These are phyloP conservation scores for Kodamaea anthophila DNA, from an alignment of 1,139 yeast genomes.

Conservation along the genomic window DNA sequence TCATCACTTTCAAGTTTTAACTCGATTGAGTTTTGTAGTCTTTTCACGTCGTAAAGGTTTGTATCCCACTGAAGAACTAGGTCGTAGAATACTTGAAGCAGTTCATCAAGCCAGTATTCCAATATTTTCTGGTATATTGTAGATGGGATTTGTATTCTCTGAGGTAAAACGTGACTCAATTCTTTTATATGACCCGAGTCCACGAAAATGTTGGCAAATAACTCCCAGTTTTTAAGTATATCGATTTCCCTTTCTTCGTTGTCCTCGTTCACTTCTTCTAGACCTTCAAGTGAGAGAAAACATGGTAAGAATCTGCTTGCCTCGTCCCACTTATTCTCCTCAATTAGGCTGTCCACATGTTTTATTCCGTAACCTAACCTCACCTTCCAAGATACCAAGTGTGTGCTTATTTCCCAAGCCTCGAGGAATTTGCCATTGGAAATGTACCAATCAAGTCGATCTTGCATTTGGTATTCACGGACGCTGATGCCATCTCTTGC, in stretches of 20 bases:
- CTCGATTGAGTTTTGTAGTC: conserved; percentile 44
- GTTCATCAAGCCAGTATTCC: conserved; percentile 40
- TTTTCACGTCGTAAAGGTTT: conserved; percentile 44
- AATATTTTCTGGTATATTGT: conserved; percentile 49
- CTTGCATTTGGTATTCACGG: conserved; percentile 59
- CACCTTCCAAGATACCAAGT: conserved; percentile 43
- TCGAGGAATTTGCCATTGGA: conserved; percentile 48
- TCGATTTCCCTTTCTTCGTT: conserved; percentile 25
- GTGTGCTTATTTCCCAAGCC: conserved; percentile 74
- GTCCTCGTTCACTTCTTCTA: conserved; percentile 23
- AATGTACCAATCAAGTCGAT: conserved; percentile 68
- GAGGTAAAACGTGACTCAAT: conserved; percentile 53
- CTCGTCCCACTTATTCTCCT: conserved; percentile 47
- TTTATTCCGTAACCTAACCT: conserved; percentile 57
- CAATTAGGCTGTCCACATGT: conserved; percentile 53
- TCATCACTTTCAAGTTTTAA: conserved; percentile 18
- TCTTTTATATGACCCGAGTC: conserved; percentile 40
- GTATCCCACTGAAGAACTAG: conserved; percentile 60
- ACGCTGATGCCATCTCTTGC: conserved; percentile 81
- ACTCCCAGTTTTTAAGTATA: conserved; percentile 55
- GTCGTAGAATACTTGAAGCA: conserved; percentile 26
- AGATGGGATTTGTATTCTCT: conserved; percentile 21
- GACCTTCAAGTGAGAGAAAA: conserved; percentile 31
- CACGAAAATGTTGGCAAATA: conserved; percentile 54
- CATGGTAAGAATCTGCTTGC: conserved; percentile 47